Evolutionary conservation across 371 early-diverging fungal species (phyloP).

Genomic region (Apophysomyces sp.): DNA sequence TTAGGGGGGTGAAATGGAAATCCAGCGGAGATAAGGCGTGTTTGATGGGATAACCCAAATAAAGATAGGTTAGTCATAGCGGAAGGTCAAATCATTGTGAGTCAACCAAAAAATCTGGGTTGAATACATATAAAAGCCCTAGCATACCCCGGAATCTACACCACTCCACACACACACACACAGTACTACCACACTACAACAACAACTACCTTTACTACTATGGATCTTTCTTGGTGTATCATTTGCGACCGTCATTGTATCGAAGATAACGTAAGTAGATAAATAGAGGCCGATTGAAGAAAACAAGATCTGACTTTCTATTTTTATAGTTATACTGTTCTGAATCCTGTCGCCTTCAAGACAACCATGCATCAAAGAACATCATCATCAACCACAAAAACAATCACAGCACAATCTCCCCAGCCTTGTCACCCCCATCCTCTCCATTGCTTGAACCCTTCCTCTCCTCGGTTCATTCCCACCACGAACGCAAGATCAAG

Average conservation of each 20-base stretch:
- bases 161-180: too few relatives aligned
- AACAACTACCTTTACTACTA: neutral
- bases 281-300: too few relatives aligned
- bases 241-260: constrained; percentile 29
- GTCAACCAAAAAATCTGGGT: too few relatives aligned
- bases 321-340: constrained; percentile 20
- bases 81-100: too few relatives aligned
- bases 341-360: constrained; percentile 17
- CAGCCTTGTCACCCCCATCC: constrained; percentile 9
- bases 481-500: constrained; percentile 4
- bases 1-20: too few relatives aligned
- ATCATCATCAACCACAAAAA: neutral
- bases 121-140: too few relatives aligned
- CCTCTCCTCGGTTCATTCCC: neutral
- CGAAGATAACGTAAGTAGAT: constrained; percentile 24
- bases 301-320: constrained; percentile 6
- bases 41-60: too few relatives aligned
- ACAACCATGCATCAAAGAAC: neutral
- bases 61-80: too few relatives aligned
- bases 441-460: constrained; percentile 12
- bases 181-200: too few relatives aligned
- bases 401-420: neutral
- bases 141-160: too few relatives aligned
- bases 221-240: constrained; percentile 36
- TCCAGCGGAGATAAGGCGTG: too few relatives aligned